Evolutionary conservation across 768 basidiomycete species (phyloP).

Genomic region (Clathrus columnatus): DNA sequence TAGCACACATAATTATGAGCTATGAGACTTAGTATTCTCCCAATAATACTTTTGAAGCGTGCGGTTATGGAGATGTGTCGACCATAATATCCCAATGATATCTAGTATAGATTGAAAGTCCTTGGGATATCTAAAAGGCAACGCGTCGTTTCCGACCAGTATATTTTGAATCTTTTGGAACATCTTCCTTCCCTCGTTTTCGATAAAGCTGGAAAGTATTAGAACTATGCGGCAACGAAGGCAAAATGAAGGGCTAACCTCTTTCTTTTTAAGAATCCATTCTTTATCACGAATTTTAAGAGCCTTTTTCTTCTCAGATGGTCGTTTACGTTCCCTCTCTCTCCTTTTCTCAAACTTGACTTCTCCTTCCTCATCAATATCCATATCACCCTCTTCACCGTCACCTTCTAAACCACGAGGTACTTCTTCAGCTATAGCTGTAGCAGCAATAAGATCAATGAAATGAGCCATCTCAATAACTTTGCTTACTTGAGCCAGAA

Average conservation of each 20-base stretch:
- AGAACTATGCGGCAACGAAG: slow-evolving; percentile 6
- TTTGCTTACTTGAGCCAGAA: slow-evolving; percentile 26
- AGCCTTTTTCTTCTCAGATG: slow-evolving; percentile 56
- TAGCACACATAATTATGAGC: too few relatives aligned
- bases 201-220: slow-evolving; percentile 68
- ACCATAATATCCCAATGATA: too few relatives aligned
- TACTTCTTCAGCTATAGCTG: slow-evolving; percentile 32
- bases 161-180: slow-evolving; percentile 80
- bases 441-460: neutral
- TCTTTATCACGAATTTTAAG: slow-evolving; percentile 59
- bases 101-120: too few relatives aligned
- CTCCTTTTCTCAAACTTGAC: slow-evolving; percentile 73
- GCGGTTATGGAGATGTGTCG: too few relatives aligned
- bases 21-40: too few relatives aligned
- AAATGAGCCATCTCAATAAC: neutral
- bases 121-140: slow-evolving; percentile 55
- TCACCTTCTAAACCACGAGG: slow-evolving; percentile 74
- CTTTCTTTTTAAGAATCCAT: slow-evolving; percentile 97
- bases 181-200: slow-evolving; percentile 74
- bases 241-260: slow-evolving; percentile 39
- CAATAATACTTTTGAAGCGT: too few relatives aligned
- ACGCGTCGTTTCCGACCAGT: slow-evolving; percentile 85
- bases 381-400: slow-evolving; percentile 29
- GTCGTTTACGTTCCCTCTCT: slow-evolving; percentile 49
- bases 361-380: slow-evolving; percentile 37